A percentile compares a stretch with the other conserved stretches of the same genome.
Conservation (phyloP, 495 filamentous ascomycete genomes). For the Aspergillus cristatus region DNA sequence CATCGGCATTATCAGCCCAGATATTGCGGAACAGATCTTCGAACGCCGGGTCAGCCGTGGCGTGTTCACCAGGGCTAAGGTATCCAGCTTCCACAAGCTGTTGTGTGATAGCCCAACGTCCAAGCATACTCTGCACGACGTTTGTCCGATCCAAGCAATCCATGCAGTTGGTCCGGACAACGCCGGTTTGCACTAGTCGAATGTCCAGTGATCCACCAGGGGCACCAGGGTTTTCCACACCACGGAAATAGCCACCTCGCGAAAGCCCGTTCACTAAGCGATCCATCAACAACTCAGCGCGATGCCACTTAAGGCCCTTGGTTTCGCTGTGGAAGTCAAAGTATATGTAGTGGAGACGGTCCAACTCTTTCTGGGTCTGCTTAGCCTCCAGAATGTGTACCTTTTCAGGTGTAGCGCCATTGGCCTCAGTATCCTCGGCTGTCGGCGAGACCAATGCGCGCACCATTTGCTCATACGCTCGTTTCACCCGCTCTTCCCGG, state of each 20-base stretch:
- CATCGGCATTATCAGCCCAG: slow-evolving; percentile 97
- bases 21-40: slow-evolving; percentile 86
- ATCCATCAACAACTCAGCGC: slow-evolving; percentile 76
- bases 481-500: slow-evolving; percentile 76
- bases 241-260: slow-evolving; percentile 84
- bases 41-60: slow-evolving; percentile 64
- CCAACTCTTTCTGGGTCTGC: slow-evolving; percentile 51
- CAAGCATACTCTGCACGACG: slow-evolving; percentile 93
- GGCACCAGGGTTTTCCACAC: slow-evolving; percentile 70
- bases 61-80: slow-evolving; percentile 57
- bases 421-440: slow-evolving; percentile 48
- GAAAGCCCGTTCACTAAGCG: slow-evolving; percentile 61
- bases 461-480: slow-evolving; percentile 84
- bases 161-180: slow-evolving; percentile 98
- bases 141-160: slow-evolving; percentile 98
- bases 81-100: slow-evolving; percentile 78
- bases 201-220: slow-evolving; percentile 62
- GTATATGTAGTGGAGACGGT: slow-evolving; percentile 88
- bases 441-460: slow-evolving; percentile 62
- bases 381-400: slow-evolving; percentile 65
- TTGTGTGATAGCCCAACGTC: slow-evolving; percentile 73
- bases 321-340: slow-evolving; percentile 99
- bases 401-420: slow-evolving; percentile 60
- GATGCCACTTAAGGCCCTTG: slow-evolving; percentile 86
- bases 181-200: slow-evolving; percentile 68